Percentiles rank a stretch among this genome's conserved stretches.
Conservation (phyloP, 2,329 filamentous ascomycete genomes). For the Fusarium hainanense region DNA sequence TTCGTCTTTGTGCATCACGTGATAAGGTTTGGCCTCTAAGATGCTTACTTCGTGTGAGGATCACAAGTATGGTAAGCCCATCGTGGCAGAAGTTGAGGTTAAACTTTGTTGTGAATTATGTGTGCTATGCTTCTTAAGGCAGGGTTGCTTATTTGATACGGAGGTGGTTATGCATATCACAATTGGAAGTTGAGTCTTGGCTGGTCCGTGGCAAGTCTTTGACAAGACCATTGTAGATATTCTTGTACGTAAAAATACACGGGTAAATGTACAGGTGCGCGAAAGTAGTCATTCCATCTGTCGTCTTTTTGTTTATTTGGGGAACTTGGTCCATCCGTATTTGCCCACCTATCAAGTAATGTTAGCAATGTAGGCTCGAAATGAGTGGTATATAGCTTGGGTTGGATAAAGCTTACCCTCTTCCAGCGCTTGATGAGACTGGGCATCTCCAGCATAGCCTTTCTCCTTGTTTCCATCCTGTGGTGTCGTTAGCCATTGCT, state of each 20-base stretch:
- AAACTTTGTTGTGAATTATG: background rate
- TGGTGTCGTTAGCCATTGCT: conserved; percentile 32
- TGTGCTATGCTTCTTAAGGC: background rate
- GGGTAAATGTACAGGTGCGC: conserved; percentile 47
- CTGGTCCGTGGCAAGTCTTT: conserved; percentile 8
- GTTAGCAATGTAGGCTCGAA: conserved; percentile 50
- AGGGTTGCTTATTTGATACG: background rate
- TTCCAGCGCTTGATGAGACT: conserved; percentile 93
- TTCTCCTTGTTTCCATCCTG: conserved; percentile 86
- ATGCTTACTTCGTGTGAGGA: background rate
- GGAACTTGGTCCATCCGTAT: conserved; percentile 67
- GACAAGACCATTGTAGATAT: conserved; percentile 30
- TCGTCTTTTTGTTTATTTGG: conserved; percentile 57
- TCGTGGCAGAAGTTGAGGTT: background rate
- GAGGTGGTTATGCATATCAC: conserved; percentile 1
- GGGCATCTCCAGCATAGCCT: conserved; percentile 96
- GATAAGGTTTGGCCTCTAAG: conserved; percentile 5
- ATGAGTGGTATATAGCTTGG: background rate
- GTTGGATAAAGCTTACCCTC: conserved; percentile 67
- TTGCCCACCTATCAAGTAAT: conserved; percentile 60
- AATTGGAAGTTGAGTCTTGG: background rate
- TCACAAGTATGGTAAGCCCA: background rate
- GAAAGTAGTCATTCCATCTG: conserved; percentile 35
- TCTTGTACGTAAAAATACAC: conserved; percentile 51
- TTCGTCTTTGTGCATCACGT: conserved; percentile 40